Evolutionary conservation across 106 monocot genomes (phyloP).

Genomic region (Triglochin maritima): DNA sequence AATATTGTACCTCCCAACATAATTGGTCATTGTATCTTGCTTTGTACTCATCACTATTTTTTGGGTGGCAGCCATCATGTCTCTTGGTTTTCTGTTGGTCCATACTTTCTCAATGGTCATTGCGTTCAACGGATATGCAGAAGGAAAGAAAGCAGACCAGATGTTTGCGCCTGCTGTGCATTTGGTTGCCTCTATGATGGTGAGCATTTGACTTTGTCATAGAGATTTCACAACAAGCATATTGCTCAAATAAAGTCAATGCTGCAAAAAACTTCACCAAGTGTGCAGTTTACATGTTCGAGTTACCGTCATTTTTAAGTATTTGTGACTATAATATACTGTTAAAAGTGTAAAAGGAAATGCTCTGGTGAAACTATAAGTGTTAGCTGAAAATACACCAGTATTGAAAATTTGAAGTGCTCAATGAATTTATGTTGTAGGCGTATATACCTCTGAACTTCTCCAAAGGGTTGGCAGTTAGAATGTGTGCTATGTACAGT

Average conservation of each 20-base stretch:
- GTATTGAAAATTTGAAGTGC: background rate
- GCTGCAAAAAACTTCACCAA: background rate
- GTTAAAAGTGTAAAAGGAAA: background rate
- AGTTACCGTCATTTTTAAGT: background rate
- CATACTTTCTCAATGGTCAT: constrained; percentile 95
- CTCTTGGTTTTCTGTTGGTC: constrained; percentile 74
- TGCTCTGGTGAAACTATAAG: background rate
- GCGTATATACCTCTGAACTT: background rate
- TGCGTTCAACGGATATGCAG: constrained; percentile 86
- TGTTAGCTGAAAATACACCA: background rate
- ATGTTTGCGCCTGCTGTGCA: constrained; percentile 58
- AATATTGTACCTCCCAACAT: constrained; percentile 2
- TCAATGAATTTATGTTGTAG: background rate
- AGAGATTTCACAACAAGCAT: background rate
- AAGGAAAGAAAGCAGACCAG: constrained; percentile 52
- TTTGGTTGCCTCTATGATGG: constrained; percentile 52
- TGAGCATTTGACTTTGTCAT: constrained; percentile 28
- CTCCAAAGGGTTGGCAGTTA: background rate
- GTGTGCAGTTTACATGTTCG: background rate
- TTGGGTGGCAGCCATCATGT: constrained; percentile 53
- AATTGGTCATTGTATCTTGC: no score
- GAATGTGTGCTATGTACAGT: no score
- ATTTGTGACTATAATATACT: background rate
- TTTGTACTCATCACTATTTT: background rate
- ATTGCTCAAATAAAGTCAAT: background rate